phyloP scores from a whole-genome alignment of 2,329 filamentous ascomycete species.

The Xylariaceae sp. region DNA sequence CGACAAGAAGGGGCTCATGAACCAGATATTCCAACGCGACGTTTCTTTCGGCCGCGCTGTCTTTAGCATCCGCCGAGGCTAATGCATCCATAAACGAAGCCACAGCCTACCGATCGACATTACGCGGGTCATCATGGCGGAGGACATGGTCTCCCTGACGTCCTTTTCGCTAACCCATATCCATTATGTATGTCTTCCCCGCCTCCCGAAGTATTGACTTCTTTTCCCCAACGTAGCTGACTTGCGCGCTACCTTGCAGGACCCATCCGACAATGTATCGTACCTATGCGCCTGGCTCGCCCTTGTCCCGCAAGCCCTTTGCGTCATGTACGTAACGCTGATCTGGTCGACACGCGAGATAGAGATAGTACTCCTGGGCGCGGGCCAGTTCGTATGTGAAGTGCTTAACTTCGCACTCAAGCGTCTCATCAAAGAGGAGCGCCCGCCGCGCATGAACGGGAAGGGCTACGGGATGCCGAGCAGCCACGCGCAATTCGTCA shows the following conservation, averaged over 20 bases:
- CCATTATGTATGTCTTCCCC: conserved; percentile 66
- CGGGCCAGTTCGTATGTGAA: conserved; percentile 87
- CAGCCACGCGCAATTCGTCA: conserved; percentile 91
- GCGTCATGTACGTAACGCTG: conserved; percentile 82
- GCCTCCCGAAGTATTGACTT: neutral
- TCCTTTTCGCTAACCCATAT: conserved; percentile 94
- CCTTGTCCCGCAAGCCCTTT: conserved; percentile 85
- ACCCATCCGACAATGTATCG: conserved; percentile 78
- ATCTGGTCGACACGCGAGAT: conserved; percentile 87
- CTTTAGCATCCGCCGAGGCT: conserved; percentile 2
- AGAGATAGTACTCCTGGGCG: conserved; percentile 85
- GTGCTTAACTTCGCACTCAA: conserved; percentile 86
- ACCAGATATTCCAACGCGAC: neutral
- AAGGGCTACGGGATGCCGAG: conserved; percentile 97
- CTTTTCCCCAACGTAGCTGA: conserved; percentile 4
- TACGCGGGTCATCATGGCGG: conserved; percentile 31
- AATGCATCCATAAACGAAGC: conserved; percentile 14
- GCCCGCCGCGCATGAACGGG: conserved; percentile 75
- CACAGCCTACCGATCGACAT: conserved; percentile 3
- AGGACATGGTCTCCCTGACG: conserved; percentile 57
- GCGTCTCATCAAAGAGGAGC: conserved; percentile 84
- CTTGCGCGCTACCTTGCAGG: conserved; percentile 44
- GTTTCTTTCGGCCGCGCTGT: neutral
- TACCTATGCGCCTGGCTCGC: conserved; percentile 90
- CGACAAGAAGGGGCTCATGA: neutral